These are phyloP conservation scores for Lotus japonicus DNA, from an alignment of 306 rosid genomes.

Conservation along the genomic window DNA sequence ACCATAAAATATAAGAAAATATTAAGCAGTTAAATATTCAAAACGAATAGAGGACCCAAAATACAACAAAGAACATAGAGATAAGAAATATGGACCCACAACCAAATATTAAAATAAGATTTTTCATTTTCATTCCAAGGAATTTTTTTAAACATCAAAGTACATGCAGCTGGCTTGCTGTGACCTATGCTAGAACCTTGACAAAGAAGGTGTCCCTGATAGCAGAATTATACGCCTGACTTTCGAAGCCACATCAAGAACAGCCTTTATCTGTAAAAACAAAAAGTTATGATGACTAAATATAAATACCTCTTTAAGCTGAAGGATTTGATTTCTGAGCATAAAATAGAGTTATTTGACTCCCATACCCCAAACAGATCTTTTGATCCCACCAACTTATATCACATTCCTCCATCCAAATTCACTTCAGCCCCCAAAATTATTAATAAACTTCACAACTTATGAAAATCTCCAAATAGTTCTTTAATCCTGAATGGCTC, in stretches of 20 bases:
- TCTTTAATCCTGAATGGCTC: neutral
- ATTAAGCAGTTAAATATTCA: constrained; percentile 12
- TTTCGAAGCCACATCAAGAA: constrained; percentile 77
- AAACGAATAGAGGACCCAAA: neutral
- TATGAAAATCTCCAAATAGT: neutral
- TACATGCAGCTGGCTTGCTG: constrained; percentile 18
- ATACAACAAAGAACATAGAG: constrained; percentile 10
- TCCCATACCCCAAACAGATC: neutral
- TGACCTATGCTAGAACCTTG: constrained; percentile 66
- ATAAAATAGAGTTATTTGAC: neutral
- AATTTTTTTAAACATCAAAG: constrained; percentile 2
- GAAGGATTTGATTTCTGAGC: neutral
- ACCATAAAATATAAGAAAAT: constrained; percentile 37
- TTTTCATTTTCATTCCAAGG: constrained; percentile 22
- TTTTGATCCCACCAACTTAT: neutral
- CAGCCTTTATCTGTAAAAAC: constrained; percentile 60
- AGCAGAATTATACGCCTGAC: constrained; percentile 70
- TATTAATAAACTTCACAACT: neutral
- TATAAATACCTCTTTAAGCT: constrained; percentile 1
- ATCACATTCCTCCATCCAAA: constrained; percentile 7
- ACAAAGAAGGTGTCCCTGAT: constrained; percentile 93
- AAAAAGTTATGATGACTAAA: constrained; percentile 9
- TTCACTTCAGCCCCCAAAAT: neutral
- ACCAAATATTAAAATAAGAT: neutral
- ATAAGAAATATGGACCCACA: neutral